Percentiles rank a stretch among this genome's conserved stretches.
These are phyloP conservation scores for Talaromyces albobiverticillius DNA, from an alignment of 2,329 filamentous ascomycete genomes.

Conservation along the genomic window DNA sequence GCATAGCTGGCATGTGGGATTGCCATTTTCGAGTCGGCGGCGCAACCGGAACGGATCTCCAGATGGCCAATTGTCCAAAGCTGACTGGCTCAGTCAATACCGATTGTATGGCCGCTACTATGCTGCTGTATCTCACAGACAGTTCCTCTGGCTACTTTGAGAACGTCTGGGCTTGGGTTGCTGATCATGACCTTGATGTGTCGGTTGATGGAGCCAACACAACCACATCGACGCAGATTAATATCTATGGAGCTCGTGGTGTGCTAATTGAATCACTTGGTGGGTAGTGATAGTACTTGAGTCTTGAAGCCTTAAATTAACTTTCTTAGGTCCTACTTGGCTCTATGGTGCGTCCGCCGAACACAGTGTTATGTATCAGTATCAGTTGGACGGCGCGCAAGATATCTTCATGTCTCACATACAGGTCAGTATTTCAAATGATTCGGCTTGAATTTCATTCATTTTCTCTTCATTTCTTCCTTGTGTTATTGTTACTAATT, in stretches of 20 bases:
- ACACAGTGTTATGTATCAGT: constrained; percentile 68
- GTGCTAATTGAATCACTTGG: constrained; percentile 55
- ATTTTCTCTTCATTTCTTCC: too few relatives aligned
- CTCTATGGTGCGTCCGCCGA: constrained; percentile 64
- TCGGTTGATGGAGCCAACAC: too few relatives aligned
- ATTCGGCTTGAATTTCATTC: too few relatives aligned
- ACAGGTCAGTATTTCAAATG: too few relatives aligned
- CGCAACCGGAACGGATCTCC: constrained; percentile 32
- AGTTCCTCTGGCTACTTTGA: constrained; percentile 41
- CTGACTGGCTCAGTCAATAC: constrained; percentile 14
- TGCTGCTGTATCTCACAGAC: constrained; percentile 64
- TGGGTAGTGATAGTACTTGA: too few relatives aligned
- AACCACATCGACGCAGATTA: constrained; percentile 56
- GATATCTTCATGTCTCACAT: constrained; percentile 42
- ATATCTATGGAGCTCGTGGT: constrained; percentile 54
- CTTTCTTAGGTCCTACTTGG: constrained; percentile 54
- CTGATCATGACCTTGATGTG: constrained; percentile 34
- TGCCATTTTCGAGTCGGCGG: constrained; percentile 39
- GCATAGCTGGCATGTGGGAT: too few relatives aligned
- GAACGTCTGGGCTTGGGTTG: constrained; percentile 33
- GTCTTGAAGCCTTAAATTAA: too few relatives aligned
- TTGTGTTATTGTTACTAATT: too few relatives aligned
- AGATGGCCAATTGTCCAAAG: constrained; percentile 29
- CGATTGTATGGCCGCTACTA: constrained; percentile 30
- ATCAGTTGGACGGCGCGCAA: constrained; percentile 59